Evolutionary conservation across 352 stramenopile genomes (phyloP).

Genomic region (Globisporangium carolinianum): DNA sequence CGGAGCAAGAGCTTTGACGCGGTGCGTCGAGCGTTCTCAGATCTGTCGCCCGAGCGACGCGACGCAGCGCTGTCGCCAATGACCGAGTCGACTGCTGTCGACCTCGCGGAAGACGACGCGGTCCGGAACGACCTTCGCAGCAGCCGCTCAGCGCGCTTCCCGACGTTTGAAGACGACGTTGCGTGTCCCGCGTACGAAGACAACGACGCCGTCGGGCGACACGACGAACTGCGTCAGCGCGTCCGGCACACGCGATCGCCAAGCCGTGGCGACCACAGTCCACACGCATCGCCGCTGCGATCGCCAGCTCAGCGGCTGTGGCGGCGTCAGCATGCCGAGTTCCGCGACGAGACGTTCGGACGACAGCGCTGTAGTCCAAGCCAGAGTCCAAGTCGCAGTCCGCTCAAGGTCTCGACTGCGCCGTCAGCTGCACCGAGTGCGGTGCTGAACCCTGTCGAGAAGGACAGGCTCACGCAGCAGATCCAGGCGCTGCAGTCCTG

Average conservation of each 20-base stretch:
- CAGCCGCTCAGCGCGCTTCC: constrained; percentile 19
- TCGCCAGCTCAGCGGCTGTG: constrained; percentile 15
- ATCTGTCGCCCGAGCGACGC: constrained; percentile 6
- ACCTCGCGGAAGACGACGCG: constrained; percentile 17
- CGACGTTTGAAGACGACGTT: constrained; percentile 52
- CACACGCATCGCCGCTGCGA: constrained; percentile 12
- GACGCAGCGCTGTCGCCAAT: background rate
- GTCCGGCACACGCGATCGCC: too few species aligned
- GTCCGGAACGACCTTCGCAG: constrained; percentile 14
- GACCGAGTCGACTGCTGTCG: background rate
- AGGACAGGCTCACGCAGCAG: constrained; percentile 34
- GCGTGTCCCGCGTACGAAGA: constrained; percentile 60
- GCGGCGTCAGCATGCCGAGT: constrained; percentile 20
- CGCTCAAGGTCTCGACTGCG: constrained; percentile 1
- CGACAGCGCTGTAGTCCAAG: constrained; percentile 1
- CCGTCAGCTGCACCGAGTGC: constrained; percentile 5
- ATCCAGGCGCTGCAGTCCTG: constrained; percentile 60
- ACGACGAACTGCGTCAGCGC: too few species aligned
- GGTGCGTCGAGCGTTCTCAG: constrained; percentile 16
- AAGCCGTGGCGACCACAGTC: background rate
- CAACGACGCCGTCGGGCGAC: background rate
- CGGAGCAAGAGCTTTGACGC: constrained; percentile 21
- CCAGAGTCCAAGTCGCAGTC: background rate
- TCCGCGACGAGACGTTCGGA: constrained; percentile 14
- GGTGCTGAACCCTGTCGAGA: constrained; percentile 13